Percentiles rank a stretch among this genome's conserved stretches.
Evolutionary conservation across 345 rosid genomes (phyloP).

Genomic region (Gossypium bickii): DNA sequence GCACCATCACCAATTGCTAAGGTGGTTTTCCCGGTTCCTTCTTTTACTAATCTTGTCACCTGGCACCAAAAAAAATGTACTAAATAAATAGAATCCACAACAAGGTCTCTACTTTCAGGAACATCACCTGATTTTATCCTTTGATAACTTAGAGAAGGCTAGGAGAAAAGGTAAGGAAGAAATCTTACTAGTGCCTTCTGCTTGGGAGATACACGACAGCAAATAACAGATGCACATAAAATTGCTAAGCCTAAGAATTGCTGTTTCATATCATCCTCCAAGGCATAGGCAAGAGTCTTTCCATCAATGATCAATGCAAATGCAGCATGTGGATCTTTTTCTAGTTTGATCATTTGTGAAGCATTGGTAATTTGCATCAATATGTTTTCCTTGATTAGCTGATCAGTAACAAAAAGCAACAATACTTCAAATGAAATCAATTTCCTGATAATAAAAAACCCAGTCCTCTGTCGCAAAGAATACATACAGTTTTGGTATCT

Average conservation of each 20-base stretch:
- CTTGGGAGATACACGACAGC: slow-evolving; percentile 98
- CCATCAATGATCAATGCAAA: slow-evolving; percentile 95
- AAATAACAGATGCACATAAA: slow-evolving; percentile 92
- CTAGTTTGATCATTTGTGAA: slow-evolving; percentile 80
- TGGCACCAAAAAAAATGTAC: slow-evolving; percentile 20
- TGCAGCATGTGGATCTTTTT: slow-evolving; percentile 89
- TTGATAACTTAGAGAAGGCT: not conserved
- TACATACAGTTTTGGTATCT: slow-evolving; percentile 57
- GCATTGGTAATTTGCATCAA: slow-evolving; percentile 78
- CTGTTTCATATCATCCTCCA: slow-evolving; percentile 85
- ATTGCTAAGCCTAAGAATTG: slow-evolving; percentile 85
- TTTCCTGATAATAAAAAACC: slow-evolving; percentile 6
- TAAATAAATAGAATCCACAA: slow-evolving; percentile 13
- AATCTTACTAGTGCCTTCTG: slow-evolving; percentile 86
- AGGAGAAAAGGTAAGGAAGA: slow-evolving; percentile 1
- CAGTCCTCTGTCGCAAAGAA: slow-evolving; percentile 17
- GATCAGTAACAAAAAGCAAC: slow-evolving; percentile 29
- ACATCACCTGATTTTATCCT: not conserved
- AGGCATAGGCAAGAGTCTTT: slow-evolving; percentile 65
- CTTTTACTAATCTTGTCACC: slow-evolving; percentile 91
- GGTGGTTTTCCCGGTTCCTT: slow-evolving; percentile 88
- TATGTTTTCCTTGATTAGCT: slow-evolving; percentile 74
- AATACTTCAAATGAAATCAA: slow-evolving; percentile 27
- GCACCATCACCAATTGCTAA: slow-evolving; percentile 98
- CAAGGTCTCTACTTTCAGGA: not conserved